Evolutionary conservation across 495 filamentous ascomycete species (phyloP), one percentile per base, ranked within the genome.

Genomic region (Hypoxylon perforatum): DNA sequence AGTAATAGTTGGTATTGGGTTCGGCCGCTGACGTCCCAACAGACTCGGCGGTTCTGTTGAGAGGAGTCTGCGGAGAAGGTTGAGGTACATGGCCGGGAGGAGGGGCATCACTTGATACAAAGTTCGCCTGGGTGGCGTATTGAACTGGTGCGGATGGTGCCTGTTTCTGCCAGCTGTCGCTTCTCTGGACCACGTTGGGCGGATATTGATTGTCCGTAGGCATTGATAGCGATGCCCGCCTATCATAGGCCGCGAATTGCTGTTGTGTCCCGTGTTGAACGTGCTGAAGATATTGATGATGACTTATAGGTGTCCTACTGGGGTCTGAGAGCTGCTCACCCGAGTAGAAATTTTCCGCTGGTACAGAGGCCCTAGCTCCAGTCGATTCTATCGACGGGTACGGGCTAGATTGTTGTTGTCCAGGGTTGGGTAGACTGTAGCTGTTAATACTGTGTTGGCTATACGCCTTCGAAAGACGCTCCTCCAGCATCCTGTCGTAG

Each of bases 401-500:
- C 21, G 91, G 84, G 22, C 78, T 85, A 0, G 88, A 81, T 28
- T 86, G 78, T 61, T 86, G 78, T 61, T 89, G 84, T 42, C 83
- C 80, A 12, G 82, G 80, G 25, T 65, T 69, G 5, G 82, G 80
- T 15, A 83, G 75, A 60, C 74, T 78, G 62, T 87, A 87, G 18
- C 85, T 81, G 6, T 83, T 80, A 33, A 88, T 80, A 41, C 78
- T 87, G 64, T 93, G 91, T 68, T 96, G 92, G 63, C 88, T 90
- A 76, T 98, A 98, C 2, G 95, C 93, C 71, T 89, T 95, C 1
- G 93, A 95, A 8, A 99, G 82, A 12, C 95, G 89, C 53, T 98
- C 96, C 76, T 99, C 95, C 2, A 99, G 81, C 96, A 99, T 98
- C 17, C 92, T 88, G 74, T 99, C 96, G 72, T 99, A 99, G 70